Conservation (phyloP, 257 asterid genomes). For the Rauvolfia tetraphylla region DNA sequence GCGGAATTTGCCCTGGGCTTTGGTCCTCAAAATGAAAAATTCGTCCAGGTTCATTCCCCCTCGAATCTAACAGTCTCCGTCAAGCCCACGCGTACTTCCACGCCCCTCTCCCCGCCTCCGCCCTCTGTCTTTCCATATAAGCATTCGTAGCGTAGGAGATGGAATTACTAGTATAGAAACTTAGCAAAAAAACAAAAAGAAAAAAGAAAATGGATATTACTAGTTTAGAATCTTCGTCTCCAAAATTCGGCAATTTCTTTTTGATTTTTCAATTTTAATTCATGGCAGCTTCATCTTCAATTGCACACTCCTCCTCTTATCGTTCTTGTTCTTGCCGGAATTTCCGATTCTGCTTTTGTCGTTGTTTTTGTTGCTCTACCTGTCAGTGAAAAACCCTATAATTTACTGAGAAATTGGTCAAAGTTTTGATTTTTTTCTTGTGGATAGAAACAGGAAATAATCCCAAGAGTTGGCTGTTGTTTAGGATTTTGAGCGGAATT, state of each 20-base stretch:
- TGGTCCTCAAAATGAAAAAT: background rate
- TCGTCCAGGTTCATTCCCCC: slow-evolving; percentile 34
- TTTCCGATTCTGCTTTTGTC: background rate
- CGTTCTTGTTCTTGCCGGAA: slow-evolving; percentile 8
- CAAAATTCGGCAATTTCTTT: slow-evolving; percentile 10
- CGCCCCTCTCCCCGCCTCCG: slow-evolving; percentile 8
- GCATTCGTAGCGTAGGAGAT: no score
- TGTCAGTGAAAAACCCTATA: slow-evolving; percentile 9
- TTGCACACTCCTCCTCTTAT: background rate
- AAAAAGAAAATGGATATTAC: no score
- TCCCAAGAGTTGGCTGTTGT: background rate
- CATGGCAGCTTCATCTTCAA: slow-evolving; percentile 4
- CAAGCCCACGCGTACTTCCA: slow-evolving; percentile 32
- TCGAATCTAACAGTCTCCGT: slow-evolving; percentile 31
- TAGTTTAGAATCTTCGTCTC: background rate
- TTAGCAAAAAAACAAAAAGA: no score
- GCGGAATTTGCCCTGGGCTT: background rate
- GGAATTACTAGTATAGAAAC: no score
- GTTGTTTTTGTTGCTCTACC: slow-evolving; percentile 2
- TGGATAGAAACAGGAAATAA: background rate
- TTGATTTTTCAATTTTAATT: background rate
- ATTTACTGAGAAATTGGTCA: background rate
- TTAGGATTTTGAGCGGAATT: background rate
- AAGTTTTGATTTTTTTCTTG: slow-evolving; percentile 4
- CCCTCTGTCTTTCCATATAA: background rate